Evolutionary conservation across 2,329 filamentous ascomycete species (phyloP), one percentile per base, ranked within the genome.

Genomic region (Colletotrichum horii): DNA sequence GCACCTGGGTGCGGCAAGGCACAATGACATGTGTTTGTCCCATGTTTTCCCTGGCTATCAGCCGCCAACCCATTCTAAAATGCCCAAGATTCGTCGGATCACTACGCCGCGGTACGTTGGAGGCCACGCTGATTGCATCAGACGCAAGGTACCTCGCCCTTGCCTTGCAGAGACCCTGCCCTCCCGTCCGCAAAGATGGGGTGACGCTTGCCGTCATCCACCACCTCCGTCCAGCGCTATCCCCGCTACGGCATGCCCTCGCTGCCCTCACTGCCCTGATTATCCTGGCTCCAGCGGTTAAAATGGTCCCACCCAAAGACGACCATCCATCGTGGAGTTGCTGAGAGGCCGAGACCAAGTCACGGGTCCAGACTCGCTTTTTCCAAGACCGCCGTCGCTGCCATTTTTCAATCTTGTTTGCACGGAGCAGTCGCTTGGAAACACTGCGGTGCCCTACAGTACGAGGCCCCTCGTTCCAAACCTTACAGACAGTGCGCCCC

Each of bases 21-120:
- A 70, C 56, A 62, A 74, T 73, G 74, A 75, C 74, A 75, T 75
- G 70, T 68, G 74, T 73, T 69, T 75, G 65, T 73, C 64, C 74
- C 67, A 70, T 62, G 34, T 61, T 70, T 62, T 36, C 36, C 67
- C 48, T 34, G 34, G 30, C 32, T 30, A 22, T 15, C 58, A 61
- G 30, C 58, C 32, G 24, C 71, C 55, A 28, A 43, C 28, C 22
- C 61, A 48, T 52, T 12, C 65, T 36, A 55, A 67, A 64, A 26
- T n/a, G 43, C 43, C 36, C 68, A 55, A 70, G 58, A 26, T 70
- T 65, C 38, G 8, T 36, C 43, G 38, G 58, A 71, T 58, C 62
- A 19, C 19, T 19, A n/a, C 38, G 60, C 38, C 16, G 6, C 11
- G 43, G 60, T 66, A 71, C 69, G 30, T 26, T 14, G 9, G 11